phyloP scores from a whole-genome alignment of 306 rosid genomes.

The Trichosanthes cucumerina region DNA sequence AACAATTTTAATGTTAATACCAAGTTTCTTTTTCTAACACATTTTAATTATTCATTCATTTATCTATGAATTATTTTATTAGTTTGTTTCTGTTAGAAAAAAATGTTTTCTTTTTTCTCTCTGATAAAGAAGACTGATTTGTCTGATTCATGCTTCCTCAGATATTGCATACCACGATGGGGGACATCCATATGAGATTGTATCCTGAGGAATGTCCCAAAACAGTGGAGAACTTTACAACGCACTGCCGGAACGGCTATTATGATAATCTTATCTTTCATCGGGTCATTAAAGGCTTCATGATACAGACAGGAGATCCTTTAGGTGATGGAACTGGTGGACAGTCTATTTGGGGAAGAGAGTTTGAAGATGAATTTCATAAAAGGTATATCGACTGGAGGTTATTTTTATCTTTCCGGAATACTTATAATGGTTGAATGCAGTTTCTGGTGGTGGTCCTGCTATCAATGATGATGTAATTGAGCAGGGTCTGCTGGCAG shows the following conservation, averaged over 20 bases:
- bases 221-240: slow-evolving; percentile 97
- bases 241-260: slow-evolving; percentile 94
- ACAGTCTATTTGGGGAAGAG: slow-evolving; percentile 98
- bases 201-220: slow-evolving; percentile 98
- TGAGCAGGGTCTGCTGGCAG: not conserved
- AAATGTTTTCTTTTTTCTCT: not conserved
- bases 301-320: slow-evolving; percentile 99
- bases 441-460: not conserved
- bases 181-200: slow-evolving; percentile 85
- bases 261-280: slow-evolving; percentile 90
- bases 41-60: not conserved
- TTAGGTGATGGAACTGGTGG: slow-evolving; percentile 98
- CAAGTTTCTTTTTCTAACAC: not conserved
- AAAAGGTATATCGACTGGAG: slow-evolving; percentile 47
- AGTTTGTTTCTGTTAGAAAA: not conserved
- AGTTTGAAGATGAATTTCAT: slow-evolving; percentile 96
- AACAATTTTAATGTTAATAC: not conserved
- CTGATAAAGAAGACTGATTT: not conserved
- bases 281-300: slow-evolving; percentile 94
- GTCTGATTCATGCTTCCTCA: slow-evolving; percentile 19
- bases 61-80: not conserved
- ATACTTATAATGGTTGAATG: not conserved
- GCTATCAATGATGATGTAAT: not conserved
- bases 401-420: not conserved
- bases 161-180: slow-evolving; percentile 94